phyloP scores from a whole-genome alignment of 2,329 filamentous ascomycete genomes.

The Thermomyces lanuginosus region DNA sequence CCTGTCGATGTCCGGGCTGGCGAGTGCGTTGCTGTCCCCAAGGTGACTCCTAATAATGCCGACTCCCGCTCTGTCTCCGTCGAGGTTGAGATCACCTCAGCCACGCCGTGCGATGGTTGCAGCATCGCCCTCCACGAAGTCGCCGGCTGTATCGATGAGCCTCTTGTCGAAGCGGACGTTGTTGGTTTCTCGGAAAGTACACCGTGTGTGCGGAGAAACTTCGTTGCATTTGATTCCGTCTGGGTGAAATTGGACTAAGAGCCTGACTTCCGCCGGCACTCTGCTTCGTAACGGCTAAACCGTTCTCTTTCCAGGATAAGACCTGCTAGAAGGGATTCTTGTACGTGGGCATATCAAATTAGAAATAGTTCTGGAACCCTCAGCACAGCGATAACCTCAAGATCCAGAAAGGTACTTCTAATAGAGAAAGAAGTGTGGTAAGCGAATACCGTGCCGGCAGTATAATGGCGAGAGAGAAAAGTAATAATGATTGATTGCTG shows the following conservation, averaged over 20 bases:
- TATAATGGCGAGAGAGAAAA: no score
- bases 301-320: neutral
- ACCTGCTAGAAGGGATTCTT: no score
- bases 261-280: neutral
- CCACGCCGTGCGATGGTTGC: slow-evolving; percentile 9
- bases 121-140: slow-evolving; percentile 19
- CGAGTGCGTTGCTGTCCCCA: slow-evolving; percentile 4
- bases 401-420: no score
- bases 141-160: slow-evolving; percentile 15
- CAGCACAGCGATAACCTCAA: no score
- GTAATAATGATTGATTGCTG: no score
- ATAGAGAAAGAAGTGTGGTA: no score
- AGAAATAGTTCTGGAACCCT: no score
- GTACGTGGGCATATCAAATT: no score
- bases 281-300: neutral
- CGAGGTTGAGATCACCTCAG: slow-evolving; percentile 1
- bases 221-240: slow-evolving; percentile 13
- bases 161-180: slow-evolving; percentile 13
- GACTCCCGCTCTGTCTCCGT: slow-evolving; percentile 6
- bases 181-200: slow-evolving; percentile 11
- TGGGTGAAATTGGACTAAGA: slow-evolving; percentile 19
- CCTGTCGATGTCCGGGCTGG: slow-evolving; percentile 5
- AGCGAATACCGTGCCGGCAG: no score
- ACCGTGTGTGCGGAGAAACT: slow-evolving; percentile 11
- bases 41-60: slow-evolving; percentile 2